Percentiles rank a stretch among this genome's conserved stretches.
phyloP scores from a whole-genome alignment of 179 eudicot genomes.

The Pouteria campechiana region DNA sequence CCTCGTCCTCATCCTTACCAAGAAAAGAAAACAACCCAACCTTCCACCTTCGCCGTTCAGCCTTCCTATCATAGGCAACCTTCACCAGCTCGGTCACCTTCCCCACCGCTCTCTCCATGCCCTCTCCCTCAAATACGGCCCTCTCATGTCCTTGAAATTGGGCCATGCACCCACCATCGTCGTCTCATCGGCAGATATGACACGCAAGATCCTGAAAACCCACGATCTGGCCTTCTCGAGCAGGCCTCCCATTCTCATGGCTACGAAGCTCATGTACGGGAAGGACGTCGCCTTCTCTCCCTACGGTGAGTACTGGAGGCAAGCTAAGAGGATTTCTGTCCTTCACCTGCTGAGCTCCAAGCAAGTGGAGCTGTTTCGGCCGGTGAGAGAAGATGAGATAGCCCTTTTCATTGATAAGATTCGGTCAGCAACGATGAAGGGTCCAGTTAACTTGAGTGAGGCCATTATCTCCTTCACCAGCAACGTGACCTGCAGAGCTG shows the following conservation, averaged over 20 bases:
- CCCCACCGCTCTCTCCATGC: slow-evolving; percentile 10
- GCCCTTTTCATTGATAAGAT: slow-evolving; percentile 1
- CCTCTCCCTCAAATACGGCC: slow-evolving; percentile 12
- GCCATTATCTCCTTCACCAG: not conserved
- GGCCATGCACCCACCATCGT: slow-evolving; percentile 3
- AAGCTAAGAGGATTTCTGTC: slow-evolving; percentile 9
- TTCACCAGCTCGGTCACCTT: slow-evolving; percentile 7
- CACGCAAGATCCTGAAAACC: slow-evolving; percentile 5
- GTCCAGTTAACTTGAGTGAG: slow-evolving; percentile 1
- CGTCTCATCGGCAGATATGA: slow-evolving; percentile 4
- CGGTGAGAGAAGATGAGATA: slow-evolving; percentile 5
- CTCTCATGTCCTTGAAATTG: slow-evolving; percentile 8
- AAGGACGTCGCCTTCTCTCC: slow-evolving; percentile 10
- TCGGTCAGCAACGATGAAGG: not conserved
- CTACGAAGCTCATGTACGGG: slow-evolving; percentile 1
- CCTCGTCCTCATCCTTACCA: too few species aligned
- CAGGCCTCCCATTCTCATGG: not conserved
- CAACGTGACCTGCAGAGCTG: slow-evolving; percentile 1
- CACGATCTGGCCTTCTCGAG: slow-evolving; percentile 5
- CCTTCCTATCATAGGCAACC: slow-evolving; percentile 17
- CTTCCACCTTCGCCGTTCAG: slow-evolving; percentile 11
- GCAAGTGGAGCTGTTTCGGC: slow-evolving; percentile 9
- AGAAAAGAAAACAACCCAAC: slow-evolving; percentile 1
- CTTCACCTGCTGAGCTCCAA: slow-evolving; percentile 12
- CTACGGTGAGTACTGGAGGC: slow-evolving; percentile 9